A percentile compares a stretch with the other conserved stretches of the same genome.
Conservation (phyloP, 176 grass and related monocot species). For the Avena eriantha region DNA sequence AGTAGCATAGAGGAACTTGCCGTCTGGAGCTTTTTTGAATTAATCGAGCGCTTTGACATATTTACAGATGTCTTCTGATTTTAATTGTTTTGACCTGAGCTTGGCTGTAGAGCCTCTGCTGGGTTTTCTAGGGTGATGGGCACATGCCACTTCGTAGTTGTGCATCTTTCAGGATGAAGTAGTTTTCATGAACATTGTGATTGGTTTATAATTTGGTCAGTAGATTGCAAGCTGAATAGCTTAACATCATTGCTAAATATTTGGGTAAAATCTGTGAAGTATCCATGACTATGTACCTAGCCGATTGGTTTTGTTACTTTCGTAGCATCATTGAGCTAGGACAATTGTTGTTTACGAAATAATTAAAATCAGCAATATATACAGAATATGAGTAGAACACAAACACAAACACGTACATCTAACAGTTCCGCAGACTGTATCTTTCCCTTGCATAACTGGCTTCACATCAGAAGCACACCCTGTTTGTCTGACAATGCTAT, state of each 20-base stretch:
- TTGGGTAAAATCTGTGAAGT: constrained; percentile 14
- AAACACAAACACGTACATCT: background rate
- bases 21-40: background rate
- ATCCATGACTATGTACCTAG: background rate
- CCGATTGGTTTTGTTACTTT: constrained; percentile 5
- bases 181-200: background rate
- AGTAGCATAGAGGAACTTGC: background rate
- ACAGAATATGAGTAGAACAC: background rate
- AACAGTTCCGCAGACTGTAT: background rate
- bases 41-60: background rate
- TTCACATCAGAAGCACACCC: background rate
- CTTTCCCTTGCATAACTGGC: background rate
- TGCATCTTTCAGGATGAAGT: background rate
- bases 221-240: background rate
- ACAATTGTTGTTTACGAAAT: background rate
- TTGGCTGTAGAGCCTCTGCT: background rate
- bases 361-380: background rate
- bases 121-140: background rate
- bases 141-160: background rate
- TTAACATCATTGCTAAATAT: background rate
- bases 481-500: background rate
- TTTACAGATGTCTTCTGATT: background rate
- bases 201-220: background rate
- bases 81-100: background rate
- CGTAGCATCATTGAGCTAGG: constrained; percentile 1